Conservation (phyloP, 257 asterid species). For the Solanum tarijense region DNA sequence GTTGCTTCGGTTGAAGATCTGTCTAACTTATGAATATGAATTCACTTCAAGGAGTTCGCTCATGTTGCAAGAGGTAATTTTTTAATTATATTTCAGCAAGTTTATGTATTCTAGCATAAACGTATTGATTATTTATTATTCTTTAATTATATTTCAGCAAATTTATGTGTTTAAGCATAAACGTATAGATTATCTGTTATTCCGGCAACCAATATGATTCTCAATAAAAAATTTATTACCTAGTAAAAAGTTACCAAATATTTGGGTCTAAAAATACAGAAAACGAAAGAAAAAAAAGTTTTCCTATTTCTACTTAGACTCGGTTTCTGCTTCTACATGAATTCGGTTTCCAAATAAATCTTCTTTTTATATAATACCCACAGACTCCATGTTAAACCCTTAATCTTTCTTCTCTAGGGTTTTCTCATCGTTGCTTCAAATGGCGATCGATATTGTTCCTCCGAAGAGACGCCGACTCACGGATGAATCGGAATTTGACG, state of each 20-base stretch:
- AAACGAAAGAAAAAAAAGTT: background rate
- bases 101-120: background rate
- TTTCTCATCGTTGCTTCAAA: background rate
- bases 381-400: background rate
- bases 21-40: background rate
- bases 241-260: background rate
- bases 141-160: background rate
- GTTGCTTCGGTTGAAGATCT: background rate
- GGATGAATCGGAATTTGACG: background rate
- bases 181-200: background rate
- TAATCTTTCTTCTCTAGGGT: background rate
- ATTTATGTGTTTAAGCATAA: too few species aligned
- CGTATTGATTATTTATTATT: too few species aligned
- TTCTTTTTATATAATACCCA: background rate
- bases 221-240: background rate
- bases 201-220: too few species aligned
- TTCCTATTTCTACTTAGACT: background rate
- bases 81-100: background rate
- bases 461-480: background rate
- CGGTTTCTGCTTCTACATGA: background rate
- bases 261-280: background rate
- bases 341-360: background rate
- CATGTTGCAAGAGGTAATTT: background rate
- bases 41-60: background rate
- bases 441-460: background rate